Evolutionary conservation across 1,284 basidiomycete species (phyloP).

Genomic region (Meira miltonrushii): DNA sequence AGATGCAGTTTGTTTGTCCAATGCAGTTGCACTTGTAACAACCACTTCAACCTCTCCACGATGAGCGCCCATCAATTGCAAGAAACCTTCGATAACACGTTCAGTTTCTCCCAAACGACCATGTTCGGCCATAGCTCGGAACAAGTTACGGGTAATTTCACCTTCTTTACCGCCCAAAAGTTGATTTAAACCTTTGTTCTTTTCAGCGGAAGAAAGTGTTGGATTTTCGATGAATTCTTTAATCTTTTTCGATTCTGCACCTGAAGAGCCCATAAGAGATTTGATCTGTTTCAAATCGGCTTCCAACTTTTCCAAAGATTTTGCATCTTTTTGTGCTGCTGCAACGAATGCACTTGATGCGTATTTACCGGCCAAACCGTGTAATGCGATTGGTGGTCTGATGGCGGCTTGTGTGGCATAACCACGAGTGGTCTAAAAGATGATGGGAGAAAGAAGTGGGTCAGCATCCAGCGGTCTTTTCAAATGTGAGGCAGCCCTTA

Average conservation of each 20-base stretch:
- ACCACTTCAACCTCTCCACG: conserved; percentile 88
- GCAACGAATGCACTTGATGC: conserved; percentile 89
- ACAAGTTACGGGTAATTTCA: conserved; percentile 64
- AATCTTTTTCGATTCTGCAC: conserved; percentile 59
- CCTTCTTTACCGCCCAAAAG: conserved; percentile 58
- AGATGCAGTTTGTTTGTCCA: conserved; percentile 45
- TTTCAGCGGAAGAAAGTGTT: conserved; percentile 75
- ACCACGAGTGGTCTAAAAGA: conserved; percentile 40
- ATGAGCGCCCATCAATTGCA: conserved; percentile 80
- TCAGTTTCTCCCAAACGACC: conserved; percentile 77
- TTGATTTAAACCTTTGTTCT: conserved; percentile 64
- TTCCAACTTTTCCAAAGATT: conserved; percentile 51
- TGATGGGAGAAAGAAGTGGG: background rate
- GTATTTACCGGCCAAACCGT: conserved; percentile 65
- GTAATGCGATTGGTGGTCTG: conserved; percentile 40
- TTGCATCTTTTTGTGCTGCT: conserved; percentile 67
- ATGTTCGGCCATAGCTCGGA: conserved; percentile 86
- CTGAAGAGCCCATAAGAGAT: conserved; percentile 8
- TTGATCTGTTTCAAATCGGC: conserved; percentile 63
- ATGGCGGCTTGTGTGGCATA: conserved; percentile 48
- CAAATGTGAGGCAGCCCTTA: background rate
- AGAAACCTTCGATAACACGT: conserved; percentile 86
- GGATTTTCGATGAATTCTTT: conserved; percentile 75
- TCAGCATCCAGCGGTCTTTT: background rate
- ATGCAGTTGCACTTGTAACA: conserved; percentile 66